Percentiles rank a stretch among this genome's conserved stretches.
These are phyloP conservation scores for Fonsecaea erecta DNA, from an alignment of 2,329 filamentous ascomycete species.

Conservation along the genomic window DNA sequence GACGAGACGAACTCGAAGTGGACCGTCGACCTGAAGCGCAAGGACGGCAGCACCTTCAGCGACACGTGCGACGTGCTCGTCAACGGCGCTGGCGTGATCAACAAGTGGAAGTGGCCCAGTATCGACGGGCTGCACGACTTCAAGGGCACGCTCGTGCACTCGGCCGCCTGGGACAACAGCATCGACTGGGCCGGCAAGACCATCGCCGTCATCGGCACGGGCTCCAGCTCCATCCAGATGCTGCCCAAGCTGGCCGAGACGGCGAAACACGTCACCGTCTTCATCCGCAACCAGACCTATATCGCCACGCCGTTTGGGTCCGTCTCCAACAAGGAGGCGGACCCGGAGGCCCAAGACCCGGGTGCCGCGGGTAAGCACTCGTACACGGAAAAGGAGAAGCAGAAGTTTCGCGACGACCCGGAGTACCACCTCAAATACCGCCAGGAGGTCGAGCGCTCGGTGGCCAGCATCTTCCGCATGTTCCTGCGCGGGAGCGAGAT, in stretches of 20 bases:
- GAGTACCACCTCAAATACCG: slow-evolving; percentile 29
- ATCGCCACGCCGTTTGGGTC: slow-evolving; percentile 36
- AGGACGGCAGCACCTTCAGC: slow-evolving; percentile 30
- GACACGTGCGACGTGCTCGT: slow-evolving; percentile 31
- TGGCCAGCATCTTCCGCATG: slow-evolving; percentile 26
- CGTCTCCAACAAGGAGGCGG: slow-evolving; percentile 35
- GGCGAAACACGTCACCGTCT: slow-evolving; percentile 41
- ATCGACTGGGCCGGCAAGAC: slow-evolving; percentile 39
- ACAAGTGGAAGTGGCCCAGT: slow-evolving; percentile 46
- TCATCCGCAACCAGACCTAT: slow-evolving; percentile 41
- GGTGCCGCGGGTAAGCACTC: slow-evolving; percentile 32
- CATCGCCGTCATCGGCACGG: slow-evolving; percentile 26
- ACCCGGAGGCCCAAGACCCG: slow-evolving; percentile 27
- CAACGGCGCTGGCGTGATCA: slow-evolving; percentile 30
- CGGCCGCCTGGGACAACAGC: slow-evolving; percentile 41
- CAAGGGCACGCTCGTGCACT: slow-evolving; percentile 43
- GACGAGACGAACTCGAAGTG: slow-evolving; percentile 20
- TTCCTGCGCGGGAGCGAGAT: slow-evolving; percentile 29
- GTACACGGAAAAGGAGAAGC: slow-evolving; percentile 34
- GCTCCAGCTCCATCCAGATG: slow-evolving; percentile 30
- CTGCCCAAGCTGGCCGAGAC: slow-evolving; percentile 44
- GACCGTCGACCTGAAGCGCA: slow-evolving; percentile 26
- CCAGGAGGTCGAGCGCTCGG: slow-evolving; percentile 19
- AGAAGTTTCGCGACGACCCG: slow-evolving; percentile 30
- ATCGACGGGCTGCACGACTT: slow-evolving; percentile 46